These are phyloP conservation scores for Nematodospora anomalae DNA, from an alignment of 1,139 yeast species.

Conservation along the genomic window DNA sequence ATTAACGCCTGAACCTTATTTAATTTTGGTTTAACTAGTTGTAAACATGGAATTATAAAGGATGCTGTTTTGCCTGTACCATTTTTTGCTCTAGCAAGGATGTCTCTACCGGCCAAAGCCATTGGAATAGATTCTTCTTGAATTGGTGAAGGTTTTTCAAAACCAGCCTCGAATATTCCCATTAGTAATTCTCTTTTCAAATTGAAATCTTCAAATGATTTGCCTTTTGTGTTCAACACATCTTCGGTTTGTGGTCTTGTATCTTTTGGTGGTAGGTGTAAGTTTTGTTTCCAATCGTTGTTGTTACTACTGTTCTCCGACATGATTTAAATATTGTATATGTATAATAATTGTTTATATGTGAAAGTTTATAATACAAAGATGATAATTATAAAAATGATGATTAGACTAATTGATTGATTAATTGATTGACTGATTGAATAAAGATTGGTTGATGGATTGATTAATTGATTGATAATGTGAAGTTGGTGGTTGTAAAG, in stretches of 20 bases:
- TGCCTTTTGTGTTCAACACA: constrained; percentile 89
- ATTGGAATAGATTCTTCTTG: constrained; percentile 98
- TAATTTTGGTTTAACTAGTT: constrained; percentile 78
- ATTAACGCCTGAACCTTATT: constrained; percentile 87
- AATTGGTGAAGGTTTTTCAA: constrained; percentile 96
- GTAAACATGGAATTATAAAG: constrained; percentile 84
- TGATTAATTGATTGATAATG: too few relatives aligned
- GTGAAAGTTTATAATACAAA: background rate
- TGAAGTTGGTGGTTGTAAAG: too few relatives aligned
- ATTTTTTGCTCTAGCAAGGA: constrained; percentile 95
- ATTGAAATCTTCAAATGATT: constrained; percentile 87
- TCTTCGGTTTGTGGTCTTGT: constrained; percentile 95
- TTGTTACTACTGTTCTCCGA: constrained; percentile 29
- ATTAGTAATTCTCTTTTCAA: constrained; percentile 89
- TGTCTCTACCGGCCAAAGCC: constrained; percentile 93
- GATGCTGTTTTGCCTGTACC: constrained; percentile 99
- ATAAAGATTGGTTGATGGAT: too few relatives aligned
- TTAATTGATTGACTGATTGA: too few relatives aligned
- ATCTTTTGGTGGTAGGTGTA: constrained; percentile 81
- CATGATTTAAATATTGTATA: constrained; percentile 19
- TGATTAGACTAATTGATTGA: too few relatives aligned
- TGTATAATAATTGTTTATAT: background rate
- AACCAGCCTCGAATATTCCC: constrained; percentile 99
- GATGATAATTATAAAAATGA: background rate
- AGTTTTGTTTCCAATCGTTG: constrained; percentile 64